Conservation (phyloP, 2,329 filamentous ascomycete genomes). For the Ophiostoma australiae region DNA sequence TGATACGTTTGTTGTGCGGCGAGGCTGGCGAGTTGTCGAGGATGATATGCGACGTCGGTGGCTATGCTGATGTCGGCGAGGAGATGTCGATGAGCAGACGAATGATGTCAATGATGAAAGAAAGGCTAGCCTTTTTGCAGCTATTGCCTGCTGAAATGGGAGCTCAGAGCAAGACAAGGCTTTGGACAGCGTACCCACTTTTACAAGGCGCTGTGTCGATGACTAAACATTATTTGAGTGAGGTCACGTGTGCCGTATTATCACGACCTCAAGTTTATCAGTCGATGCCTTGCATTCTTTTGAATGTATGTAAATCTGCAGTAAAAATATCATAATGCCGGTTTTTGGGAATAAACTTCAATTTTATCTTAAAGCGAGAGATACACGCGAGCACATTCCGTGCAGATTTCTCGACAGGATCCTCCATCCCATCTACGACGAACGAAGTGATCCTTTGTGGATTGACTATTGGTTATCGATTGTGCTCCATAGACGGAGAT, state of each 20-base stretch:
- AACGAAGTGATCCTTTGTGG: not conserved
- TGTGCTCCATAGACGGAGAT: not conserved
- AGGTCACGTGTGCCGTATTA: not conserved
- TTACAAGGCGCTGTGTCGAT: not conserved
- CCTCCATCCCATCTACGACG: not conserved
- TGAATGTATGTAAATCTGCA: too few species aligned
- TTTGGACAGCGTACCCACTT: not conserved
- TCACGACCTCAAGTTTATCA: not conserved
- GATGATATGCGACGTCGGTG: not conserved
- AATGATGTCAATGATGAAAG: not conserved
- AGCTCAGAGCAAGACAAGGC: not conserved
- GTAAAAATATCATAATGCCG: too few species aligned
- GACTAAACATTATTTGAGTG: not conserved
- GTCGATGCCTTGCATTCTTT: not conserved
- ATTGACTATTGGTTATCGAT: not conserved
- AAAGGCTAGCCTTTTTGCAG: constrained; percentile 4
- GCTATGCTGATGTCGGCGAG: not conserved
- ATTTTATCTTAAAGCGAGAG: too few species aligned
- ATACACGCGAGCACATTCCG: not conserved
- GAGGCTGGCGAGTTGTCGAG: too few species aligned
- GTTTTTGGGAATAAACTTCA: too few species aligned
- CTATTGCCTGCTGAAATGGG: not conserved
- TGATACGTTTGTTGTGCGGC: not conserved
- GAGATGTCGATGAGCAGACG: not conserved
- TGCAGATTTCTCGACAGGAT: not conserved